Base-by-base conservation (phyloP, 176 grass and related monocot species). In the Oryza punctata region DNA sequence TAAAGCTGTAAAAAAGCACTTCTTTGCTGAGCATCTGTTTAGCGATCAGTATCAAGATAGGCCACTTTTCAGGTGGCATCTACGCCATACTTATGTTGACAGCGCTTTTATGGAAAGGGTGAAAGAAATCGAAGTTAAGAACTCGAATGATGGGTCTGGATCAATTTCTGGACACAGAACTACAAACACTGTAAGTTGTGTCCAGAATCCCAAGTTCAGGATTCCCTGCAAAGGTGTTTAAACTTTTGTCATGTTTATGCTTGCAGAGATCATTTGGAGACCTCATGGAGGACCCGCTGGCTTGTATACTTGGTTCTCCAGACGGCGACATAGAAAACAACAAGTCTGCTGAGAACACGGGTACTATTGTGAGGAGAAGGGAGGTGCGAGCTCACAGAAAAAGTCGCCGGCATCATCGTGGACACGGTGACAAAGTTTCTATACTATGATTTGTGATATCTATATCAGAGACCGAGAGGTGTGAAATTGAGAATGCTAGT, bases 21-120 rank as follows among this genome's bases (percentile, higher is more conserved):
- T 85, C 69, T 96, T 90, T 74, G 78, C 85, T 9, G 96, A 98
- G 85, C 87, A 81, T 88, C 85, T 98, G 43, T 96, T 87, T 23
- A 84, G 41, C 70, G 96, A 98, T 72, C 65, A 90, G 73, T 78
- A 98, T 90, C 82, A 87, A 81, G 91, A 92, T 85, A 88, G 74
- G 61, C 63, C 81, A 28, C 40, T 87, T 76, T 87, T 90, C 82
- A 91, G 87, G 37, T 98, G 96, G 89, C 83, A 59, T 76, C 79
- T 37, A 67, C 89, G 96, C 23, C 83, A 57, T 88, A 46, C 50
- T 1, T 95, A 94, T 65, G 49, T 70, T 15, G 93, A 94, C 73
- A 63, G 14, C 12, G 1, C 73, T 30, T 80, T 57, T 86, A 27
- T 86, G 47, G 84, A 90, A 67, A 84, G 85, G 73, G 16, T 40